Percentiles rank a stretch among this genome's conserved stretches.
phyloP scores from a whole-genome alignment of 2,329 filamentous ascomycete species.

The Ceratocystis variospora region DNA sequence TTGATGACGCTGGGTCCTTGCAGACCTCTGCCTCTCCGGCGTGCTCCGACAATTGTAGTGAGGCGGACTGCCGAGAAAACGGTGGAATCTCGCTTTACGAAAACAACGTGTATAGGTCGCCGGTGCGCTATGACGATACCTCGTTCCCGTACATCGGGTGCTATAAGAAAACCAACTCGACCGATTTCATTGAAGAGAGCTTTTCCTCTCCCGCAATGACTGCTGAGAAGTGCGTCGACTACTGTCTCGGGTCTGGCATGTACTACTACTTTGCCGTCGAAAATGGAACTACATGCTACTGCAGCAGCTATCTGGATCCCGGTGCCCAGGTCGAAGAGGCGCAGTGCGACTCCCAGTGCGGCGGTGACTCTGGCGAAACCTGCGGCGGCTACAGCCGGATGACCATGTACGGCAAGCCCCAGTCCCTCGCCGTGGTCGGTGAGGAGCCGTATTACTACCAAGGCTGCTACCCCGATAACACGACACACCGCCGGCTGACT shows the following conservation, averaged over 20 bases:
- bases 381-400: constrained; percentile 1
- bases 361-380: constrained; percentile 4
- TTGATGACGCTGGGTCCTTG: not conserved
- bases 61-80: not conserved
- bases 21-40: not conserved
- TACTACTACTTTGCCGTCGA: constrained; percentile 12
- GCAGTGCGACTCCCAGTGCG: constrained; percentile 7
- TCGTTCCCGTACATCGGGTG: constrained; percentile 15
- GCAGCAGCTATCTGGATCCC: constrained; percentile 3
- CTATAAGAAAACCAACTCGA: not conserved
- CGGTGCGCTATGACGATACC: not conserved
- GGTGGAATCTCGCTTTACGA: not conserved
- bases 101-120: not conserved
- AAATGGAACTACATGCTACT: constrained; percentile 11
- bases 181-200: not conserved
- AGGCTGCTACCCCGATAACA: constrained; percentile 9
- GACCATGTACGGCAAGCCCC: constrained; percentile 13
- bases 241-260: constrained; percentile 12
- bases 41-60: not conserved
- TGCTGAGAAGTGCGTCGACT: not conserved
- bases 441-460: constrained; percentile 13
- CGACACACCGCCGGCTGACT: not conserved
- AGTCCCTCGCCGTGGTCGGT: not conserved
- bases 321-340: not conserved
- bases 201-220: constrained; percentile 13